Conservation (phyloP, 352 stramenopile genomes). For the Pythium myriotylum region DNA sequence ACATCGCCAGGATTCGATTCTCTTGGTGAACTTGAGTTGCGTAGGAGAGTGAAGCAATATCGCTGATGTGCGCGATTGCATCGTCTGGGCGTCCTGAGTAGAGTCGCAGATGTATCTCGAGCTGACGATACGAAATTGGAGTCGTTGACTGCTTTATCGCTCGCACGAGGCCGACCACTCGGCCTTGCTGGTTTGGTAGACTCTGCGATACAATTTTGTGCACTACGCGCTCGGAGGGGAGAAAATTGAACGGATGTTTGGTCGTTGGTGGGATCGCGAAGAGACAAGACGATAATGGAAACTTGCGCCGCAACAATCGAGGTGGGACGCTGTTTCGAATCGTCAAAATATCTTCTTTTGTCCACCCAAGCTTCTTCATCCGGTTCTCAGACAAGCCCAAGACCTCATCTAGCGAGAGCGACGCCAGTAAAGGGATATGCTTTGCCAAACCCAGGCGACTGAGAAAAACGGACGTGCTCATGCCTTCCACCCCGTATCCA, state of each 20-base stretch:
- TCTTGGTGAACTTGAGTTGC: slow-evolving; percentile 55
- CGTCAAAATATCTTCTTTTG: slow-evolving; percentile 56
- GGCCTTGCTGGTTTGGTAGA: slow-evolving; percentile 75
- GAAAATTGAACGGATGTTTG: slow-evolving; percentile 68
- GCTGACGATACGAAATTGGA: slow-evolving; percentile 68
- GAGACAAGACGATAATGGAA: slow-evolving; percentile 36
- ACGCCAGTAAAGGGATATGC: slow-evolving; percentile 22
- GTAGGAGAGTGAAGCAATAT: slow-evolving; percentile 56
- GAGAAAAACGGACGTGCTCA: slow-evolving; percentile 57
- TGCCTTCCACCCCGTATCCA: slow-evolving; percentile 74
- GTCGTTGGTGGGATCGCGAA: slow-evolving; percentile 30
- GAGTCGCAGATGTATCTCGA: slow-evolving; percentile 73
- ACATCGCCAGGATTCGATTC: slow-evolving; percentile 41
- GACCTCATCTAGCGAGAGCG: slow-evolving; percentile 34
- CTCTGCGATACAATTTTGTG: slow-evolving; percentile 56
- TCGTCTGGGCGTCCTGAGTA: slow-evolving; percentile 75
- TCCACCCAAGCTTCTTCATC: slow-evolving; percentile 53
- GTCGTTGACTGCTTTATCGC: slow-evolving; percentile 53
- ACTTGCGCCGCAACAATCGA: slow-evolving; percentile 24
- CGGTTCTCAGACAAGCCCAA: slow-evolving; percentile 35
- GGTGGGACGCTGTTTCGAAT: slow-evolving; percentile 33
- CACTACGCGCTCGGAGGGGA: slow-evolving; percentile 52
- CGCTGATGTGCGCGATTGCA: slow-evolving; percentile 50
- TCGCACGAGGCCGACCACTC: slow-evolving; percentile 51
- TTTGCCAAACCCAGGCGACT: slow-evolving; percentile 63